Evolutionary conservation across 2,329 filamentous ascomycete species (phyloP).

Genomic region (Ophidiomyces ophidiicola): DNA sequence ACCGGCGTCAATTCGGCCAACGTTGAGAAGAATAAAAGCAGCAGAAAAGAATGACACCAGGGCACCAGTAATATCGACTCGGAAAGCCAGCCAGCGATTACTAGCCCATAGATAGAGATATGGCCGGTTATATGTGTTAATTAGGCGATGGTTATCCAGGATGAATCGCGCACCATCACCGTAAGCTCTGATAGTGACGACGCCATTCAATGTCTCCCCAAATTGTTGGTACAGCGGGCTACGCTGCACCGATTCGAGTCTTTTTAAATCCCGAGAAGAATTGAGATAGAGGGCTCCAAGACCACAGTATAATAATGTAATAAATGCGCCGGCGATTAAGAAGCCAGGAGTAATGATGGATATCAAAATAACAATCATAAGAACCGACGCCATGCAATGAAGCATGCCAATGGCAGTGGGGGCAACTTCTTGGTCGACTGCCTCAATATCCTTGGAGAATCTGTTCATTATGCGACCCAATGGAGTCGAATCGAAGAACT

Average conservation of each 20-base stretch:
- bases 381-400: constrained; percentile 54
- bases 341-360: constrained; percentile 82
- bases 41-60: constrained; percentile 89
- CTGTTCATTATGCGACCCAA: constrained; percentile 95
- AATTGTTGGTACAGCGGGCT: constrained; percentile 97
- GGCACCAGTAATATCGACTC: constrained; percentile 81
- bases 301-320: constrained; percentile 67
- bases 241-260: constrained; percentile 83
- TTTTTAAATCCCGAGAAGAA: constrained; percentile 88
- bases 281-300: constrained; percentile 81
- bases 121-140: constrained; percentile 83
- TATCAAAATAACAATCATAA: constrained; percentile 81
- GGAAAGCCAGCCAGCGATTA: constrained; percentile 91
- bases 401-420: constrained; percentile 71
- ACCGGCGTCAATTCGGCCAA: constrained; percentile 75
- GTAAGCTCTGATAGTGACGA: constrained; percentile 94
- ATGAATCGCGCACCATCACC: constrained; percentile 89
- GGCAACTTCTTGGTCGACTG: constrained; percentile 89
- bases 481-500: constrained; percentile 94
- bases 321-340: constrained; percentile 73
- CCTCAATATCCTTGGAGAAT: constrained; percentile 94
- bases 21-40: constrained; percentile 73
- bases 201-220: constrained; percentile 84
- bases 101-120: constrained; percentile 95
- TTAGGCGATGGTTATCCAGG: constrained; percentile 72